These are phyloP conservation scores for Pichia insulana DNA, from an alignment of 805 yeast species.

Conservation along the genomic window DNA sequence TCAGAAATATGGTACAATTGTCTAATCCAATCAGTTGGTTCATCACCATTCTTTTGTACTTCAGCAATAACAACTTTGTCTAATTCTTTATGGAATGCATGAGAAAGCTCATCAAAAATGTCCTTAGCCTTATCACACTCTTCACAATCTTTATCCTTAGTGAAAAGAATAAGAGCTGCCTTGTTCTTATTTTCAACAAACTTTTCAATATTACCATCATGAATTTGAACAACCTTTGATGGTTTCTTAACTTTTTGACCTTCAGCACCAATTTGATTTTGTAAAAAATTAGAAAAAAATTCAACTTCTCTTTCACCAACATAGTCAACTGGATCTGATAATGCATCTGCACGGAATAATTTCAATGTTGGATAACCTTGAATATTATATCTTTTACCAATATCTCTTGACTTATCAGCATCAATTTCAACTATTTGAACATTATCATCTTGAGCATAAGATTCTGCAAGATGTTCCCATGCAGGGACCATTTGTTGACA, in stretches of 20 bases:
- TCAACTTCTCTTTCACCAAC: constrained; percentile 45
- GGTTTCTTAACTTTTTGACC: constrained; percentile 10
- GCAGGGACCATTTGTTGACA: constrained; percentile 52
- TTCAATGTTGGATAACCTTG: constrained; percentile 61
- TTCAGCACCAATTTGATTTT: constrained; percentile 27
- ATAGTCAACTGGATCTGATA: constrained; percentile 43
- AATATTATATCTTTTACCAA: constrained; percentile 42
- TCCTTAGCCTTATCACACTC: constrained; percentile 49
- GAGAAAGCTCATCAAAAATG: constrained; percentile 40
- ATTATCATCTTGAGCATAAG: constrained; percentile 15
- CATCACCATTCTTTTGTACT: constrained; percentile 39
- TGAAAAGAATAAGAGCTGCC: constrained; percentile 42
- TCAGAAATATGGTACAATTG: constrained; percentile 33
- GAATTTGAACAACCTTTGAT: constrained; percentile 20
- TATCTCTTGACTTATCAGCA: constrained; percentile 48
- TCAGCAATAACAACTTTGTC: constrained; percentile 35
- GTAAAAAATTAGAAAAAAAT: constrained; percentile 42
- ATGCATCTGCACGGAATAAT: constrained; percentile 43
- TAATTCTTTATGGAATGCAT: constrained; percentile 34
- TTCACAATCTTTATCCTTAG: constrained; percentile 33
- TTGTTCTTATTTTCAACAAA: constrained; percentile 29
- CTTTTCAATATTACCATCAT: constrained; percentile 24
- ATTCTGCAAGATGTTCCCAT: constrained; percentile 26
- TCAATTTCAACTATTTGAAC: constrained; percentile 40
- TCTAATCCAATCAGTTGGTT: constrained; percentile 35